phyloP scores from a whole-genome alignment of 345 rosid species.

The Sisymbrium irio region DNA sequence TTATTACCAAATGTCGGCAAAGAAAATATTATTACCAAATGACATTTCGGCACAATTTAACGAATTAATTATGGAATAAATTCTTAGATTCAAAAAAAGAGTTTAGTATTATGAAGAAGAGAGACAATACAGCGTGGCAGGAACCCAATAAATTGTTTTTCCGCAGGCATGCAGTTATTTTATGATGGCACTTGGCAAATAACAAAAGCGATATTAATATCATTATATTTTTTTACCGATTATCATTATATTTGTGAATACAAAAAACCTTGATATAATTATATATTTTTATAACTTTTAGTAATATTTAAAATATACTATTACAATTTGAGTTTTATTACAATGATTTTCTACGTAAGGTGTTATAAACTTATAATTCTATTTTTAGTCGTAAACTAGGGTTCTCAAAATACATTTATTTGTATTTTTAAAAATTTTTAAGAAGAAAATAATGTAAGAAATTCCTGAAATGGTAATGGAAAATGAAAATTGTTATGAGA shows the following conservation, averaged over 20 bases:
- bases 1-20: constrained; percentile 23
- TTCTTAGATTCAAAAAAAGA: constrained; percentile 9
- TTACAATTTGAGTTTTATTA: not conserved
- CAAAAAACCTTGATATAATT: not conserved
- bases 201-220: not conserved
- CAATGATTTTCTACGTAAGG: not conserved
- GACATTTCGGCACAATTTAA: not conserved
- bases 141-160: constrained; percentile 1
- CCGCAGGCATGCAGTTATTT: not conserved
- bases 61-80: constrained; percentile 16
- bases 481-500: no score
- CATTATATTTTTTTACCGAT: not conserved
- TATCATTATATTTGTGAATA: no score
- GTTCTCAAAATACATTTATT: not conserved
- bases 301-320: not conserved
- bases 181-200: not conserved
- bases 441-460: no score
- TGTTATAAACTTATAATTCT: not conserved
- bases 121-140: constrained; percentile 10
- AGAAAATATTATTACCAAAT: not conserved
- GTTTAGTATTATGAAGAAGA: not conserved
- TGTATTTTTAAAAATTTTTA: not conserved
- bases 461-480: not conserved
- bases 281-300: not conserved
- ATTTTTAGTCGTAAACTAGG: not conserved